phyloP scores from a whole-genome alignment of 257 asterid genomes.

The Solanum piurae region DNA sequence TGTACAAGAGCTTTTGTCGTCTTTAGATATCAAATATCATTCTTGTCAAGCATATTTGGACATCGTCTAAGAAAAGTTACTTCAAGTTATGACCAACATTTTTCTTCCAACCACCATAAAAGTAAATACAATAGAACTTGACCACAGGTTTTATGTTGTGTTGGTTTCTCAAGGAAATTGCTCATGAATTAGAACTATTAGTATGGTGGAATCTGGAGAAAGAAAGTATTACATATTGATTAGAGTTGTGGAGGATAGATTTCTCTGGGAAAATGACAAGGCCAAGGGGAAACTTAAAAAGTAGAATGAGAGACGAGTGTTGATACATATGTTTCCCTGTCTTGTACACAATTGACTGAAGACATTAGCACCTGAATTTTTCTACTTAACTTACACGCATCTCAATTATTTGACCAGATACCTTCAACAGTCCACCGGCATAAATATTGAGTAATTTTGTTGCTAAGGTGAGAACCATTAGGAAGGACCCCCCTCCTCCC shows the following conservation, averaged over 20 bases:
- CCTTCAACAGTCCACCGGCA: neutral
- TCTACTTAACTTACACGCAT: neutral
- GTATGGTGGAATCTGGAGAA: neutral
- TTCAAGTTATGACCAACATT: neutral
- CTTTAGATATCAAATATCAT: neutral
- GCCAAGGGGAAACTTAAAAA: neutral
- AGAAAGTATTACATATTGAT: neutral
- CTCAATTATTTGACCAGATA: neutral
- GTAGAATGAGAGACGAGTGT: neutral
- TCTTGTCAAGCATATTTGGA: neutral
- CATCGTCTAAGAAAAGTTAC: neutral
- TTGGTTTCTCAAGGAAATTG: neutral
- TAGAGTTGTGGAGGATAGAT: neutral
- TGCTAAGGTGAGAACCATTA: neutral
- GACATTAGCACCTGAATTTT: neutral
- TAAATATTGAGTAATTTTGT: neutral
- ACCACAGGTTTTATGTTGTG: neutral
- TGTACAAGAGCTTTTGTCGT: neutral
- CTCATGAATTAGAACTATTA: neutral
- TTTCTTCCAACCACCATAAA: neutral
- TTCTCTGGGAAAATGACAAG: neutral
- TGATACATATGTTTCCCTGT: neutral
- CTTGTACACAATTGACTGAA: neutral
- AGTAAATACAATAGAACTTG: neutral
- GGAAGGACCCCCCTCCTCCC: neutral